phyloP scores from a whole-genome alignment of 306 rosid genomes.

The Prosopis cineraria region DNA sequence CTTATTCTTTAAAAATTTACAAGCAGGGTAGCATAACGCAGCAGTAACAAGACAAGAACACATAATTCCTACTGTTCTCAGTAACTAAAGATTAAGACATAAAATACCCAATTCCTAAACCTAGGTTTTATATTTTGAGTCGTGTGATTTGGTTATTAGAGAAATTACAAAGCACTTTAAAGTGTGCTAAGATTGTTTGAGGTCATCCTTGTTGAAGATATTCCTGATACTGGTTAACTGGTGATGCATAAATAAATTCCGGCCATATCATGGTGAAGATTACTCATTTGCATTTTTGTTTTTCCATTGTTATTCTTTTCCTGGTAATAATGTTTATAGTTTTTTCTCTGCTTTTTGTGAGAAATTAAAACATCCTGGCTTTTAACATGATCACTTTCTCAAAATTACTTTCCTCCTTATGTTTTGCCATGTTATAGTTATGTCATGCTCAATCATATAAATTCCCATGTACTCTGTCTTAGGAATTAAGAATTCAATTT shows the following conservation, averaged over 20 bases:
- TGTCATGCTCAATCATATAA: background rate
- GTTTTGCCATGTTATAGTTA: background rate
- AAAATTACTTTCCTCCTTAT: background rate
- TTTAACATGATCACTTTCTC: background rate
- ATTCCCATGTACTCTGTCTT: background rate
- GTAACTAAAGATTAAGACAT: background rate
- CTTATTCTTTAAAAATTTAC: background rate
- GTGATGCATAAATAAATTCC: background rate
- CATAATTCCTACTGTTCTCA: background rate
- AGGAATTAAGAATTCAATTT: background rate
- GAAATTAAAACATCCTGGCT: background rate
- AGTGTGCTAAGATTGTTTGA: background rate
- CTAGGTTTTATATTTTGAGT: background rate
- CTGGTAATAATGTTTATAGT: background rate
- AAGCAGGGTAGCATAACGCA: background rate
- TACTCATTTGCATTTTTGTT: background rate
- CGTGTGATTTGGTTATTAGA: background rate
- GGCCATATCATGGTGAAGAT: background rate
- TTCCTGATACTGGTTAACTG: background rate
- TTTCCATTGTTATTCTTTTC: background rate
- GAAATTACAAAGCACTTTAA: background rate
- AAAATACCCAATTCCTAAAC: too few species aligned
- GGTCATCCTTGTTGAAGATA: background rate
- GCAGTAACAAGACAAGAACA: background rate
- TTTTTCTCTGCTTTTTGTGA: background rate